Evolutionary conservation across 345 rosid species (phyloP), one percentile per base, ranked within the genome.

Genomic region (Carallia brachiata): DNA sequence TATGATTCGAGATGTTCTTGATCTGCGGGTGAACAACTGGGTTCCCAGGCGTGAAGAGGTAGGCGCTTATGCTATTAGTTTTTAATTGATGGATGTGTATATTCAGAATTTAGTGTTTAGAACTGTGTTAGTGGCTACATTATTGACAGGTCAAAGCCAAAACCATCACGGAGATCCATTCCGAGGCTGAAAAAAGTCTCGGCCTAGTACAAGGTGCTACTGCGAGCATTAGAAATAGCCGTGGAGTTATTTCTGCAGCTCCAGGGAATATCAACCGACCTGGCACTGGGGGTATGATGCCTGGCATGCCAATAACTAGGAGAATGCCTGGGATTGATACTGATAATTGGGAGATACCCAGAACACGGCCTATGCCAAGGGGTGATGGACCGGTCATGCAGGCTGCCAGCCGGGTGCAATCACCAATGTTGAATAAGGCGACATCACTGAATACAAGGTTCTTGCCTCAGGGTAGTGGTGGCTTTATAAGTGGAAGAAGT

Each of bases 41-140:
- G 83, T 92, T 71, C 98, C 96, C 17, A 81, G 98, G 72, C 93
- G 97, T 36, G 97, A 94, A 79, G 96, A 94, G 98, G 98, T 91
- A 74, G 13, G 69, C 57, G 44, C 27, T 62, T 4, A 2, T 19
- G 19, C 28, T 10, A 18, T 34, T 4, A 32, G 16, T 27, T 53
- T 67, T 17, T 34, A 1, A 13, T 52, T 3, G 34, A 19, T 72
- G 39, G 7, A 28, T 32, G 23, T 2, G 23, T 65, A 52, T 9
- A 52, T 40, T 15, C 18, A 44, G 16, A 9, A 10, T 44, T 44
- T 44, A 44, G 44, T 7, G 15, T 52, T 52, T 36, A 16, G 30
- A 13, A 19, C 28, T 17, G 31, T 18, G 64, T 65, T 36, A 19
- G 61, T 39, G 17, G 66, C 23, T 37, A 80, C 52, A 48, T 61